phyloP scores from a whole-genome alignment of 2,329 filamentous ascomycete genomes.

The Aspergillus thermomutatus region DNA sequence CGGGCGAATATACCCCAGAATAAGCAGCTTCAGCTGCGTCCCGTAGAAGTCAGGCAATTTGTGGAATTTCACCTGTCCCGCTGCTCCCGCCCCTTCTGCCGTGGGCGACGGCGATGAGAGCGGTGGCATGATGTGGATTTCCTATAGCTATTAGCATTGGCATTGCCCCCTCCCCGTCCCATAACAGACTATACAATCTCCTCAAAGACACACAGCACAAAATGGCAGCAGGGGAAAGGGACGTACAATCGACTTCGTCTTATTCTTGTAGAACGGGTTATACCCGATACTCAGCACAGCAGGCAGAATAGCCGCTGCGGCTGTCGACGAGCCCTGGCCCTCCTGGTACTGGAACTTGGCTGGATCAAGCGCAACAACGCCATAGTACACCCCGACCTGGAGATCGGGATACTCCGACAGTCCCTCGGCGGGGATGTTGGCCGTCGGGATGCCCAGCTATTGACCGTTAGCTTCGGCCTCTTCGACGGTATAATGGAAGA shows the following conservation, averaged over 20 bases:
- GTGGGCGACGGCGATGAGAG: conserved; percentile 52
- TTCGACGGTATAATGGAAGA: too few relatives aligned
- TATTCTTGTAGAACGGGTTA: conserved; percentile 97
- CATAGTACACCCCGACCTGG: conserved; percentile 86
- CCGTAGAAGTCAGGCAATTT: conserved; percentile 75
- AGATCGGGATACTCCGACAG: conserved; percentile 62
- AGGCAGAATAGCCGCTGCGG: conserved; percentile 57
- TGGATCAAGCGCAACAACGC: conserved; percentile 72
- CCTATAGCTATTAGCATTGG: conserved; percentile 35
- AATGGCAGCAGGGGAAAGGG: background rate
- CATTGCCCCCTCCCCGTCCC: background rate
- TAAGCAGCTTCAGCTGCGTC: conserved; percentile 70
- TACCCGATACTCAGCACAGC: conserved; percentile 95
- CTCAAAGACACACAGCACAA: background rate
- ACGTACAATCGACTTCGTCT: conserved; percentile 67
- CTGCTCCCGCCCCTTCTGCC: conserved; percentile 10
- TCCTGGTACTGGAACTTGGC: conserved; percentile 26
- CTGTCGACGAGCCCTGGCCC: conserved; percentile 2
- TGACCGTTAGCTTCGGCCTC: too few relatives aligned
- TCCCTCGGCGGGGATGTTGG: conserved; percentile 70
- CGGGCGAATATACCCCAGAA: conserved; percentile 83
- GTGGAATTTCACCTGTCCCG: conserved; percentile 33
- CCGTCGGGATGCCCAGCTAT: conserved; percentile 91
- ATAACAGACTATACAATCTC: background rate
- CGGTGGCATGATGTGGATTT: conserved; percentile 81